These are phyloP conservation scores for Pseudocercospora musae DNA, from an alignment of 2,329 filamentous ascomycete genomes.

Conservation along the genomic window DNA sequence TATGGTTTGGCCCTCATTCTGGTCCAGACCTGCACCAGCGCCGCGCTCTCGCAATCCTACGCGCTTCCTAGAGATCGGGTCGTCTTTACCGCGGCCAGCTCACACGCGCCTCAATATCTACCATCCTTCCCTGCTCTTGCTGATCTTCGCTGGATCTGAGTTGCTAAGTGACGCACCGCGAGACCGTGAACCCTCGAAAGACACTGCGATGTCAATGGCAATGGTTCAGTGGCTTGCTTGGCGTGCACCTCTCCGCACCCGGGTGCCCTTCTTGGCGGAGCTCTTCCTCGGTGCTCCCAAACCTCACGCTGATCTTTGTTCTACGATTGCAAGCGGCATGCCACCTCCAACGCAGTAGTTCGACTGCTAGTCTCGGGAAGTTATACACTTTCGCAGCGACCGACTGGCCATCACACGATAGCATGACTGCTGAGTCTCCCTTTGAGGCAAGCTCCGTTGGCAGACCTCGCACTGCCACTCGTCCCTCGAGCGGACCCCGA, in stretches of 20 bases:
- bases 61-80: too few species aligned
- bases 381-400: neutral
- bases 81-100: too few species aligned
- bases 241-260: neutral
- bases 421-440: neutral
- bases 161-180: too few species aligned
- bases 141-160: too few species aligned
- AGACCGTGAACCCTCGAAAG: neutral
- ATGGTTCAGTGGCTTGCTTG: neutral
- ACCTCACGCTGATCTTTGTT: neutral
- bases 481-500: neutral
- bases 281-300: neutral
- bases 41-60: too few species aligned
- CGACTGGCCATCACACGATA: neutral
- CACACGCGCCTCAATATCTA: too few species aligned
- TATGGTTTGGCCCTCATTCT: too few species aligned
- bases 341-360: neutral
- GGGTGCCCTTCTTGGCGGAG: neutral
- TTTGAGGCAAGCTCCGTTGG: neutral
- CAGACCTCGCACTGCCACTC: neutral
- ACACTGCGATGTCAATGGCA: neutral
- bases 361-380: neutral
- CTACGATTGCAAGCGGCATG: neutral
- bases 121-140: too few species aligned
- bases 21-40: too few species aligned